A percentile compares a stretch with the other conserved stretches of the same genome.
Conservation (phyloP, 495 filamentous ascomycete genomes). For the Podospora bellae-mahoneyi region DNA sequence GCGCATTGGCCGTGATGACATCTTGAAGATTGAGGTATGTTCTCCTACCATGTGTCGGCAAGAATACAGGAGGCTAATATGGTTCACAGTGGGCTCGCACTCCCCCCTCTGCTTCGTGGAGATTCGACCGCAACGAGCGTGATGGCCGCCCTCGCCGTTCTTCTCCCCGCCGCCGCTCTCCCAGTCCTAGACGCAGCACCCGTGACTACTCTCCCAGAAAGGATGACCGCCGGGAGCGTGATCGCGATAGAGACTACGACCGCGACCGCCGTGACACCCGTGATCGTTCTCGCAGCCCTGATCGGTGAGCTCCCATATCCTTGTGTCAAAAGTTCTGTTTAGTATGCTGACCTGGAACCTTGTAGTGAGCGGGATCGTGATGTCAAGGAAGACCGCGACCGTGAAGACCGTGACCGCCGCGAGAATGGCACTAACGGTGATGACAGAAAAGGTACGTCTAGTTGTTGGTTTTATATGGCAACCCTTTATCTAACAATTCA, state of each 20-base stretch:
- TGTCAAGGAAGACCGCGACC: constrained; percentile 51
- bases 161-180: constrained; percentile 68
- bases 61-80: constrained; percentile 11
- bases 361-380: constrained; percentile 53
- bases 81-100: constrained; percentile 86
- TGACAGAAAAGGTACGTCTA: constrained; percentile 77
- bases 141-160: constrained; percentile 59
- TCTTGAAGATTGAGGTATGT: constrained; percentile 94
- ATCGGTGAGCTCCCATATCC: constrained; percentile 51
- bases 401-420: constrained; percentile 57
- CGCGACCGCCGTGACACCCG: constrained; percentile 66
- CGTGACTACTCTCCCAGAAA: constrained; percentile 87
- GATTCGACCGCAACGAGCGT: constrained; percentile 66
- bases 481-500: constrained; percentile 22
- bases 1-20: constrained; percentile 91
- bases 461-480: not conserved
- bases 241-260: constrained; percentile 74
- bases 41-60: constrained; percentile 6
- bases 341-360: constrained; percentile 10
- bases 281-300: constrained; percentile 72
- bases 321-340: not conserved
- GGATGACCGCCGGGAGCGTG: constrained; percentile 82
- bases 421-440: constrained; percentile 72
- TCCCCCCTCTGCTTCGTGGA: constrained; percentile 96
- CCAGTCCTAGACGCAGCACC: constrained; percentile 72